Evolutionary conservation across 352 stramenopile genomes (phyloP), one percentile per base, ranked within the genome.

Genomic region (Phytophthora lateralis): DNA sequence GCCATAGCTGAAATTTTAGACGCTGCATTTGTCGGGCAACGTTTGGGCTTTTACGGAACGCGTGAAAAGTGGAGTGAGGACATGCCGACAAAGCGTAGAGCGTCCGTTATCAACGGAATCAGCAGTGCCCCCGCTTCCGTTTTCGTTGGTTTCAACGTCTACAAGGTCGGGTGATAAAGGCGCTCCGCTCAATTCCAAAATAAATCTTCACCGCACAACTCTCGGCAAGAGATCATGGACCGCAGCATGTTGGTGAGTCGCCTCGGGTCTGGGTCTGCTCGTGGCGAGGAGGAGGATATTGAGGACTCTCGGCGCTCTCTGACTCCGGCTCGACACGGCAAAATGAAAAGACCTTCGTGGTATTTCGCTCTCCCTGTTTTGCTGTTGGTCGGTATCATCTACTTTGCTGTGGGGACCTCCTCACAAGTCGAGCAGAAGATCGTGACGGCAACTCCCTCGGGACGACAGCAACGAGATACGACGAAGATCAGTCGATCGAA

Each of bases 241-340:
- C 11, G 47, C 30, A 55, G 20, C 30, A 43, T 14, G 15, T 43
- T 55, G 47, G 17, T 55, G 18, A 55, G 30, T 21, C 47, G 47
- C 7, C 8, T 12, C 18, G 35, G 50, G 37, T 11, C 50, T n/a
- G 37, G 35, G 1, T 15, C 24, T n/a, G n/a, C 11, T 26, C 50
- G 35, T 4, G 20, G 27, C n/a, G 24, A 47, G 12, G 37, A 47
- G 12, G n/a, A 1, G 1, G 15, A 46, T 38, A 18, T 48, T 39
- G 24, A 47, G 4, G 12, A 7, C 15, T 18, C 10, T 43, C 29
- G 14, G 14, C 32, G n/a, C 21, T 10, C 49, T 21, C 10, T n/a
- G 30, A 39, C 37, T 18, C 15, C 50, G 20, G 15, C 11, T 47
- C 37, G 50, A n/a, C 50, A 27, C 21, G 37, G 34, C 7, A 45